phyloP scores from a whole-genome alignment of 2,329 filamentous ascomycete species.

The Colletotrichum magnum region DNA sequence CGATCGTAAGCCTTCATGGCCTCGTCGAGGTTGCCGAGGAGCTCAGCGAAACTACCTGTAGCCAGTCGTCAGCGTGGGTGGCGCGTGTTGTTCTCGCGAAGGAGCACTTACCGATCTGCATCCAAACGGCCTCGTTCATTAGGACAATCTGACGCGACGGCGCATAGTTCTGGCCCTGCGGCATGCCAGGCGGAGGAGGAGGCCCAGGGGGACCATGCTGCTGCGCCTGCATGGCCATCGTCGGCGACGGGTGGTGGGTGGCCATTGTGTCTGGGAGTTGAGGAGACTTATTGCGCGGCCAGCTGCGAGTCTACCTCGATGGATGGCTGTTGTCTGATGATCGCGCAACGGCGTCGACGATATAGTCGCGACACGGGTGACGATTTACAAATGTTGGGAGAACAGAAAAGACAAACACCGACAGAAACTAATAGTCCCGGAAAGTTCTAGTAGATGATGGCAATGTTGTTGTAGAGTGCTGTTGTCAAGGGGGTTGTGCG shows the following conservation, averaged over 20 bases:
- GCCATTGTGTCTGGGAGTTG: slow-evolving; percentile 67
- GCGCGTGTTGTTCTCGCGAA: slow-evolving; percentile 16
- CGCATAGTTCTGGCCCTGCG: slow-evolving; percentile 69
- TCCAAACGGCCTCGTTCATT: slow-evolving; percentile 91
- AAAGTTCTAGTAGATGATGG: slow-evolving; percentile 22
- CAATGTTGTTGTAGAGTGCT: neutral
- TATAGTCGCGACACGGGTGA: slow-evolving; percentile 6
- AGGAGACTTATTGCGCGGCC: slow-evolving; percentile 28
- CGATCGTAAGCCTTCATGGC: slow-evolving; percentile 93
- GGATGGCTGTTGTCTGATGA: slow-evolving; percentile 40
- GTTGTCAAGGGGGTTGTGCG: slow-evolving; percentile 26
- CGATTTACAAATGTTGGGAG: slow-evolving; percentile 12
- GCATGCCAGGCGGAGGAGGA: slow-evolving; percentile 68
- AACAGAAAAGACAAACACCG: neutral
- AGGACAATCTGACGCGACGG: slow-evolving; percentile 81
- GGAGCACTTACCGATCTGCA: slow-evolving; percentile 83
- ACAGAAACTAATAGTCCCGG: neutral
- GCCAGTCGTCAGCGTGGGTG: slow-evolving; percentile 47
- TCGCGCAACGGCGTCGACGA: slow-evolving; percentile 34
- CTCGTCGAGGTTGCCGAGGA: slow-evolving; percentile 89
- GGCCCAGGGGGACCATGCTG: slow-evolving; percentile 77
- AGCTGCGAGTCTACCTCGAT: slow-evolving; percentile 40
- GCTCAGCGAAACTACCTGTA: slow-evolving; percentile 85
- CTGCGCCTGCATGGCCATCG: slow-evolving; percentile 78
- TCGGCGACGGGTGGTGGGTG: slow-evolving; percentile 85